Conservation (phyloP, 2,329 filamentous ascomycete species). For the Volutella citrinella region DNA sequence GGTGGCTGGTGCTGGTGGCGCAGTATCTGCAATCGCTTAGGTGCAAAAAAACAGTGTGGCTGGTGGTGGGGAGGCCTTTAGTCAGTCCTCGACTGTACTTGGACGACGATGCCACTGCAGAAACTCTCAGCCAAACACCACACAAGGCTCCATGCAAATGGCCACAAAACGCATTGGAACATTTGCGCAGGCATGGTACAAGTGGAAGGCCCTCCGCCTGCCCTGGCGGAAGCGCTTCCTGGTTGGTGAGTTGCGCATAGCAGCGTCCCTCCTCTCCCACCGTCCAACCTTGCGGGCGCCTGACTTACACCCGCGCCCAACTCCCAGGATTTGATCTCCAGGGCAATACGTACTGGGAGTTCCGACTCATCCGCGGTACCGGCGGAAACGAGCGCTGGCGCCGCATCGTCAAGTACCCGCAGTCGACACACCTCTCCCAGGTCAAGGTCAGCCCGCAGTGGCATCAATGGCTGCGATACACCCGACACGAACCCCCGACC, state of each 20-base stretch:
- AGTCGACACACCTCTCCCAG: constrained; percentile 50
- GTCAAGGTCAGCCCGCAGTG: constrained; percentile 59
- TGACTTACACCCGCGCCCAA: constrained; percentile 19
- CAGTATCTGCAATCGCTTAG: constrained; percentile 14
- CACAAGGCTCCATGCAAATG: constrained; percentile 25
- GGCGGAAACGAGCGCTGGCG: constrained; percentile 47
- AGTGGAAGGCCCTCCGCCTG: constrained; percentile 60
- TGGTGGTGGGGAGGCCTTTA: constrained; percentile 12
- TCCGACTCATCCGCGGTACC: constrained; percentile 48
- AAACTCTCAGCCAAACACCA: constrained; percentile 7
- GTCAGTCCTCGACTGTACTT: constrained; percentile 7
- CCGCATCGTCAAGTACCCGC: constrained; percentile 60
- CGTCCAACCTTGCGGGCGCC: constrained; percentile 3
- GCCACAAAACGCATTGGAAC: constrained; percentile 35
- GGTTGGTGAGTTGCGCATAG: constrained; percentile 51
- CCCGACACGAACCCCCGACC: constrained; percentile 51
- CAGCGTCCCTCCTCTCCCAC: constrained; percentile 1
- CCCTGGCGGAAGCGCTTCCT: constrained; percentile 64
- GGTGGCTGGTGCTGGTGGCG: constrained; percentile 24
- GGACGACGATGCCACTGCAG: constrained; percentile 11
- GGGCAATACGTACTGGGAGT: constrained; percentile 69
- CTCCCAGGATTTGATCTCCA: constrained; percentile 58
- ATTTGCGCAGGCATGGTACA: constrained; percentile 48
- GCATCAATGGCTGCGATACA: constrained; percentile 68
- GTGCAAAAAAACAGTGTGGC: constrained; percentile 11